Conservation (phyloP, 2,329 filamentous ascomycete genomes). For the Colletotrichum neosansevieriae region DNA sequence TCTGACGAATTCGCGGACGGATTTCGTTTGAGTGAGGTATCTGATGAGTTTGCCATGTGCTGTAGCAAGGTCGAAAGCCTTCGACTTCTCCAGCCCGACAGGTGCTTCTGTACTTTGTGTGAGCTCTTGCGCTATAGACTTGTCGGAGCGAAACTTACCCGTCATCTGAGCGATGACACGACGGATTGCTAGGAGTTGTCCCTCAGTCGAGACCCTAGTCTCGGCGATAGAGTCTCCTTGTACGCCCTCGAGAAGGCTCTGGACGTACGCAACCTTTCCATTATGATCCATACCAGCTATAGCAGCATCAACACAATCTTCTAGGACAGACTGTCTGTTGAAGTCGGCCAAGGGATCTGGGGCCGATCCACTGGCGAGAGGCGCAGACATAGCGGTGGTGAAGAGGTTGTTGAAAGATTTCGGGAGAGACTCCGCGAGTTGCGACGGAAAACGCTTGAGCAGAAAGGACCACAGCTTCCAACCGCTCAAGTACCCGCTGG, state of each 20-base stretch:
- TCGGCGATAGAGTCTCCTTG: slow-evolving; percentile 6
- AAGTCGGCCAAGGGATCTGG: slow-evolving; percentile 32
- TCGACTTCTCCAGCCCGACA: slow-evolving; percentile 35
- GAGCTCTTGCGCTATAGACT: not conserved
- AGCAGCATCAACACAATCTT: slow-evolving; percentile 48
- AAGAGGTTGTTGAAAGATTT: slow-evolving; percentile 48
- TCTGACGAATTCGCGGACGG: slow-evolving; percentile 50
- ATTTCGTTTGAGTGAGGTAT: slow-evolving; percentile 47
- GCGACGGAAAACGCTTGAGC: slow-evolving; percentile 50
- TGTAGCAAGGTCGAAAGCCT: slow-evolving; percentile 53
- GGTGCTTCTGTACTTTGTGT: slow-evolving; percentile 24
- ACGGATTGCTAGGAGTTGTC: slow-evolving; percentile 59
- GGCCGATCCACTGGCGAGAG: slow-evolving; percentile 8
- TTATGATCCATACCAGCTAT: slow-evolving; percentile 48
- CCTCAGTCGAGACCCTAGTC: slow-evolving; percentile 40
- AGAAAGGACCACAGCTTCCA: slow-evolving; percentile 62
- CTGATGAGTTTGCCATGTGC: slow-evolving; percentile 56
- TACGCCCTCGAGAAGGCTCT: slow-evolving; percentile 48
- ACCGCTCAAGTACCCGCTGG: slow-evolving; percentile 52
- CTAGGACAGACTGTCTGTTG: slow-evolving; percentile 44
- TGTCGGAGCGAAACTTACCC: slow-evolving; percentile 46
- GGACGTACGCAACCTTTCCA: slow-evolving; percentile 54
- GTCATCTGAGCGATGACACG: slow-evolving; percentile 55
- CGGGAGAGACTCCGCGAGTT: slow-evolving; percentile 49
- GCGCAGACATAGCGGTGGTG: not conserved